Base-by-base conservation (phyloP, 1,284 basidiomycete genomes). In the Leccinum subrobustum region DNA sequence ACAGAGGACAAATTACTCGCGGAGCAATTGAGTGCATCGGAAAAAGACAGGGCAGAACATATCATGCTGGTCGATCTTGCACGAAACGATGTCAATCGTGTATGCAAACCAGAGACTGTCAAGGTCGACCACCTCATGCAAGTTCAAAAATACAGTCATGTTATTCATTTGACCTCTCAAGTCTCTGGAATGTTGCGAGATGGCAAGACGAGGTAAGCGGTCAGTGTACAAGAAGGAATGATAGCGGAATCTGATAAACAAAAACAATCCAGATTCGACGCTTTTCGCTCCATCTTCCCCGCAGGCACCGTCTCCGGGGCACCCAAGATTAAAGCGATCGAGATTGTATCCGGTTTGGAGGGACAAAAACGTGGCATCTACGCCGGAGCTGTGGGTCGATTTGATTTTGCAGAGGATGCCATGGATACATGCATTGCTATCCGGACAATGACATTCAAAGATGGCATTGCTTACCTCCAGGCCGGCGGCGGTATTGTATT, bases 391-490 rank as follows among this genome's bases (percentile, higher is more conserved):
- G 95, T 99, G 16, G 97, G 97, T 14, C 88, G 95, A 57, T 98
- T 97, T 74, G 96, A 99, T 75, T 99, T 98, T 76, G 93, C 96
- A 31, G 81, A 88, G 33, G 91, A 96, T 71, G 91, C 93, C 72
- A 95, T 99, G 90, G 97, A 99, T 75, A 96, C 95, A 1, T 98
- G 96, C 76, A 99, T 99, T 68, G 97, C 97, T 7, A 99, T 99
- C 71, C 86, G 97, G 48, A 99, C 96, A 2, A 99, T 99, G 95
- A 86, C 89, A 2, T 98, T 98, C 82, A 98, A 96, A 77, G 86
- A 96, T 68, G 95, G 95, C 1, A 80, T 87, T 18, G 95, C 89
- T 8, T 99, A 98, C 75, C 78, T 99, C 54, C 96, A 98, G 76
- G 96, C 97, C 50, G 95, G 96, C 3, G 97, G 97, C 52, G 97